Evolutionary conservation across 2,329 filamentous ascomycete species (phyloP).

Genomic region (Salinomyces thailandicus): DNA sequence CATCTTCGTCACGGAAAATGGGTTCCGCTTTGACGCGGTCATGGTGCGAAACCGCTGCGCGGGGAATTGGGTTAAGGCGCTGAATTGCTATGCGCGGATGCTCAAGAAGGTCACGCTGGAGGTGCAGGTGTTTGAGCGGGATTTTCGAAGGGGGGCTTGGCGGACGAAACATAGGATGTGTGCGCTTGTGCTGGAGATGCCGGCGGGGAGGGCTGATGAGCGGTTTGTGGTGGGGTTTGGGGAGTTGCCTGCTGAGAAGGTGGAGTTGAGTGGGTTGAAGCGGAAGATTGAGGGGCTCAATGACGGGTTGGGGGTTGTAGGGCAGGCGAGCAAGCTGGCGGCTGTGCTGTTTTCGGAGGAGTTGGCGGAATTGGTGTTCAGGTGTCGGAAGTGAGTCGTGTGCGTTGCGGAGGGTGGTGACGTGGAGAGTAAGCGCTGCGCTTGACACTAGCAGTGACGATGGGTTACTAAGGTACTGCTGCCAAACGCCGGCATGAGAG

Average conservation of each 20-base stretch:
- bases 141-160: neutral
- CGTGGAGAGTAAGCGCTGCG: too few species aligned
- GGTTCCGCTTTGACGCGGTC: conserved; percentile 15
- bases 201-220: conserved; percentile 5
- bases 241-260: conserved; percentile 3
- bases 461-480: too few species aligned
- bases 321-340: conserved; percentile 5
- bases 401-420: too few species aligned
- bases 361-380: conserved; percentile 10
- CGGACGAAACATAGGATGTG: neutral
- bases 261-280: conserved; percentile 3
- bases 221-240: too few species aligned
- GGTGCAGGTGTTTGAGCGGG: conserved; percentile 1
- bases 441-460: too few species aligned
- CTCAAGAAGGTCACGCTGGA: conserved; percentile 10
- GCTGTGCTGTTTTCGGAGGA: conserved; percentile 6
- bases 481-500: too few species aligned
- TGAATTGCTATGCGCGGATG: conserved; percentile 11
- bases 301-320: neutral
- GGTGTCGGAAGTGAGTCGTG: conserved; percentile 10
- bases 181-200: conserved; percentile 4
- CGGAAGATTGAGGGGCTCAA: conserved; percentile 3
- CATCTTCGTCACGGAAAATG: conserved; percentile 17
- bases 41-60: conserved; percentile 17
- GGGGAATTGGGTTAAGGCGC: conserved; percentile 9